phyloP scores from a whole-genome alignment of 257 asterid species.

The Oldenlandia corymbosa region DNA sequence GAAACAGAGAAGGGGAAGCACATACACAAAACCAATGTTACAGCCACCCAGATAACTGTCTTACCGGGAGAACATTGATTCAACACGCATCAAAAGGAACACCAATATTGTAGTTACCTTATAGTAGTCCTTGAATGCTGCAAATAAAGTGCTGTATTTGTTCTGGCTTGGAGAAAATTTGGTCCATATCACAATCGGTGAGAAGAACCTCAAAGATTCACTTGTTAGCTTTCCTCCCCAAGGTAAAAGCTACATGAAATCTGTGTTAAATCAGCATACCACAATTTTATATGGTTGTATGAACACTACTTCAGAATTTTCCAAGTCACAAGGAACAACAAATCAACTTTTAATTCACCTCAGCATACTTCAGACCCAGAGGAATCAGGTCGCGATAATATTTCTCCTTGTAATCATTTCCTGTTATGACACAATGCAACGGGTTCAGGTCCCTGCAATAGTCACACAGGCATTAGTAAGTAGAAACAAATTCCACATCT shows the following conservation, averaged over 20 bases:
- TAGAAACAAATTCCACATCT: background rate
- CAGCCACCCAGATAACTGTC: background rate
- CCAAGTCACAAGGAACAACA: background rate
- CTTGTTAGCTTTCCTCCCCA: slow-evolving; percentile 96
- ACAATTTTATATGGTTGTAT: slow-evolving; percentile 25
- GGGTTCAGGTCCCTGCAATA: slow-evolving; percentile 87
- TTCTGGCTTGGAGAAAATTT: slow-evolving; percentile 54
- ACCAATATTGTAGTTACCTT: slow-evolving; percentile 40
- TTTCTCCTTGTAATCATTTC: slow-evolving; percentile 66
- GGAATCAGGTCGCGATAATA: slow-evolving; percentile 59
- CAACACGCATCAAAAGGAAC: background rate
- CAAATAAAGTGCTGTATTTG: slow-evolving; percentile 44
- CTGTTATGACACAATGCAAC: slow-evolving; percentile 51
- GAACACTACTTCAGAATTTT: slow-evolving; percentile 5
- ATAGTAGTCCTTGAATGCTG: slow-evolving; percentile 84
- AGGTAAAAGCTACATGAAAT: slow-evolving; percentile 89
- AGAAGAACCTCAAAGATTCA: slow-evolving; percentile 79
- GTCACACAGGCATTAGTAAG: slow-evolving; percentile 5
- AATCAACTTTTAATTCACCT: slow-evolving; percentile 34
- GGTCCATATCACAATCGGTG: slow-evolving; percentile 88
- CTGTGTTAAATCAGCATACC: slow-evolving; percentile 40
- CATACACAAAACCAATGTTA: too few species aligned
- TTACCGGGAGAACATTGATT: background rate
- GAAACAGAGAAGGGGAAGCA: too few species aligned
- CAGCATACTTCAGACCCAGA: slow-evolving; percentile 58